Evolutionary conservation across 306 rosid genomes (phyloP).

Genomic region (Acacia confusa): DNA sequence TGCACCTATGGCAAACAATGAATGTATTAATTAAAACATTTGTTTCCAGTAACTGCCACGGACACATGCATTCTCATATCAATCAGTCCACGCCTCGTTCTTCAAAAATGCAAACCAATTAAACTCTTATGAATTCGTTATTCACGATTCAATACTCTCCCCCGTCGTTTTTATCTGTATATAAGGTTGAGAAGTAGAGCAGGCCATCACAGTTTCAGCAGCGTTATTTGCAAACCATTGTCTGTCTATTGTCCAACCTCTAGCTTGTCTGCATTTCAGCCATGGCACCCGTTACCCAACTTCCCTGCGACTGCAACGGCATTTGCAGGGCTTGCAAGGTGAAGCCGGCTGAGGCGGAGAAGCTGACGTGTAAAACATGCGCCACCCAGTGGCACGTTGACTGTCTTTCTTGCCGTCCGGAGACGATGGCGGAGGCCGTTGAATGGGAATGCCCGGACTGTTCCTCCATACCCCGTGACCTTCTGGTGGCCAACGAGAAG

Average conservation of each 20-base stretch:
- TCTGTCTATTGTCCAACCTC: background rate
- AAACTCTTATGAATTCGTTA: background rate
- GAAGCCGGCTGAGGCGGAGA: background rate
- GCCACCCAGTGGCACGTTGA: background rate
- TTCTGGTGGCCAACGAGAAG: background rate
- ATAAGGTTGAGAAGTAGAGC: background rate
- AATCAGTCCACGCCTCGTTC: background rate
- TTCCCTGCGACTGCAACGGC: conserved; percentile 45
- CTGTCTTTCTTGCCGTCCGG: background rate
- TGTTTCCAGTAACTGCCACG: background rate
- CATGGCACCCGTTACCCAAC: conserved; percentile 22
- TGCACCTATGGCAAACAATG: background rate
- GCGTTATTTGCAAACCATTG: background rate
- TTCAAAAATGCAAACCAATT: background rate
- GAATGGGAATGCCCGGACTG: conserved; percentile 66
- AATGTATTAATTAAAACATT: background rate
- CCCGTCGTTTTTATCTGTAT: background rate
- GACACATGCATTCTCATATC: background rate
- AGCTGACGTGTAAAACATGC: background rate
- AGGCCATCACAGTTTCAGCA: background rate
- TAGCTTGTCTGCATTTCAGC: background rate
- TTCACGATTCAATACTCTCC: background rate
- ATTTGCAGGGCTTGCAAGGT: conserved; percentile 55
- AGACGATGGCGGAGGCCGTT: conserved; percentile 37
- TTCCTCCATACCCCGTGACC: conserved; percentile 3